Evolutionary conservation across 2,329 filamentous ascomycete species (phyloP), one percentile per base, ranked within the genome.

Genomic region (Chaetothyriales sp.): DNA sequence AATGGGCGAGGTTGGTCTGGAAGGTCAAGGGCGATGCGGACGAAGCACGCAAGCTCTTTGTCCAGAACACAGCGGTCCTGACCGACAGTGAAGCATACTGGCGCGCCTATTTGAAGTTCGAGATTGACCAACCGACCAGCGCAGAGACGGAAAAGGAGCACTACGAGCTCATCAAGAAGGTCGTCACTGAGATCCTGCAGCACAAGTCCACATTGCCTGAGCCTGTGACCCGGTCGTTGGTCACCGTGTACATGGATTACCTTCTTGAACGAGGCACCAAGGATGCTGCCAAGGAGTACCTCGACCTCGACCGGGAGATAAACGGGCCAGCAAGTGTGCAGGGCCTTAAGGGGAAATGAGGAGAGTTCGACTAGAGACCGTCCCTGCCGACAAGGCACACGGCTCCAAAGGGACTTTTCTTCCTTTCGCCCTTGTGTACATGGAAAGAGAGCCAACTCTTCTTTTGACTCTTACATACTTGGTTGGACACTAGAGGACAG

Each of bases 1-100:
- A 95, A 62, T 94, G 88, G 84, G 90, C 90, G 1, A 76, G 78
- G 22, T 72, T 96, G 50, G 64, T 95, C 44, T 95, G 87, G 86
- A 92, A 88, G 68, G 79, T 83, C 63, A 89, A 90, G 70, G 85
- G 86, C 15, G 83, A 81, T 0, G 73, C 80, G 0, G 82, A 86
- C 8, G 86, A 90, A 61, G 89, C 89, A 42, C 84, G 92, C 25
- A 78, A 83, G 49, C 79, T 95, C 0, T 96, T 90, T 70, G 71
- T 80, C 55, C 84, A 83, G 66, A 90, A 95, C 60, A 76, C 84
- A 51, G 81, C 88, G 63, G 86, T 81, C 74, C 95, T 93, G 64
- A 75, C 82, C 1, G 86, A 92, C 63, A 95, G 88, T 65, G 78
- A 81, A 32, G 74, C 85, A 44, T 96, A 96, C 73, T 98, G 92